Evolutionary conservation across 257 asterid genomes (phyloP), one percentile per base, ranked within the genome.

Genomic region (Fraxinus americana): DNA sequence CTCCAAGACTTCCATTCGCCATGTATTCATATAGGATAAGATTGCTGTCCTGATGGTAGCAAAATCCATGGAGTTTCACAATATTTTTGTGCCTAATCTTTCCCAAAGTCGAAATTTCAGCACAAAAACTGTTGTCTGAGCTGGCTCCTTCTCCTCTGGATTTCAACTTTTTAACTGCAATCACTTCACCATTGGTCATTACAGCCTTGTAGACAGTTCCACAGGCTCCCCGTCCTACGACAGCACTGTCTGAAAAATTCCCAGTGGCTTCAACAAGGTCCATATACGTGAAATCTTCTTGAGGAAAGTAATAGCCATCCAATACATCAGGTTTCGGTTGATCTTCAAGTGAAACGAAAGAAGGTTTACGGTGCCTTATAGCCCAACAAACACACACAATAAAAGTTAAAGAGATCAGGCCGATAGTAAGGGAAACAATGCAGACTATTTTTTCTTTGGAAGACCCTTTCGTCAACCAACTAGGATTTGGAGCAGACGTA

Each of bases 31-130:
- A 93, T 78, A 93, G 73, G 36, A 93, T 89, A 38, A 92, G 92
- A 81, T 88, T 93, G 75, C 86, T 87, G 13, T 92, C 97, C 54
- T 93, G 95, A 29, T 90, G 96, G 84, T 89, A 86, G 71, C 98
- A 92, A 71, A 90, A 91, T 0, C 98, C 98, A 61, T 77, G 78
- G 25, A 93, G 80, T 70, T 92, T 92, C 71, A 93, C 96, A 48
- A 93, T 93, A 68, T 93, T 92, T 77, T 87, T 91, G 80, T 93
- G 98, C 85, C 94, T 84, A 43, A 93, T 93, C 34, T 85, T 86
- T 73, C 97, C 98, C 13, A 93, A 90, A 72, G 97, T 93, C 17
- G 94, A 89, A 82, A 93, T 89, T 80, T 93, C 98, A n/a, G 98
- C 97, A 1, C 83, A 90, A 72, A 93, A 93, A 78, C 98, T 92